Evolutionary conservation across 495 filamentous ascomycete species (phyloP), one percentile per base, ranked within the genome.

Genomic region (Parachaetomium inaequale): DNA sequence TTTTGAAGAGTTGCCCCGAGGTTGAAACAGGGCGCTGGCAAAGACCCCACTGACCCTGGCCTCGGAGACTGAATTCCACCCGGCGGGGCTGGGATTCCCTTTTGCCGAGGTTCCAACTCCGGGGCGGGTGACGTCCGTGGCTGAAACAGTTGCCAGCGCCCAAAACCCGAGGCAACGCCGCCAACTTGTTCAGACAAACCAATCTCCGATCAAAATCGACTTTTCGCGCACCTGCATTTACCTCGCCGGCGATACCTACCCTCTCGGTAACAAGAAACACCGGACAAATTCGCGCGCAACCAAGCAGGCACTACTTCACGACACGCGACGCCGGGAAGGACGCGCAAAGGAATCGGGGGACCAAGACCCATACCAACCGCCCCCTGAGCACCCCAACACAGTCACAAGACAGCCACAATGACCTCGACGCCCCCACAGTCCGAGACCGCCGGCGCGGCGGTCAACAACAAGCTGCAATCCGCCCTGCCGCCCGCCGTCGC

Each of bases 401-500:
- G n/a, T 11, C 42, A 46, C 36, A 40, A 17, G 12, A 23, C 42
- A 15, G 40, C 10, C 51, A 40, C 32, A 17, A 55, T 55, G 50
- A 21, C 29, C 29, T 54, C 38, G 40, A 31, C 26, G 29, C 55
- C 45, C 12, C 11, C 53, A 23, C 58, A 59, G 17, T 28, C 29
- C 38, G 23, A 26, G 2, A 11, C 43, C 28, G 34, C 57, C 34
- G 45, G 6, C 2, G 46, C 46, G 57, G 57, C 34, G 32, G 57
- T 50, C 46, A 38, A 40, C 54, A 23, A 56, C 4, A 43, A 56
- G 23, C 54, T 55, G 58, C 73, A 76, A 51, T 56, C 63, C 45
- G 58, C 63, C 54, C 74, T 82, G 3, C 76, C 78, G 5, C 17
- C 62, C 29, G 69, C 70, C 34, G 71, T 81, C 50, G 71, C 75